Evolutionary conservation across 192 early-diverging fungal species (phyloP).

Genomic region (Powellomyces hirtus): DNA sequence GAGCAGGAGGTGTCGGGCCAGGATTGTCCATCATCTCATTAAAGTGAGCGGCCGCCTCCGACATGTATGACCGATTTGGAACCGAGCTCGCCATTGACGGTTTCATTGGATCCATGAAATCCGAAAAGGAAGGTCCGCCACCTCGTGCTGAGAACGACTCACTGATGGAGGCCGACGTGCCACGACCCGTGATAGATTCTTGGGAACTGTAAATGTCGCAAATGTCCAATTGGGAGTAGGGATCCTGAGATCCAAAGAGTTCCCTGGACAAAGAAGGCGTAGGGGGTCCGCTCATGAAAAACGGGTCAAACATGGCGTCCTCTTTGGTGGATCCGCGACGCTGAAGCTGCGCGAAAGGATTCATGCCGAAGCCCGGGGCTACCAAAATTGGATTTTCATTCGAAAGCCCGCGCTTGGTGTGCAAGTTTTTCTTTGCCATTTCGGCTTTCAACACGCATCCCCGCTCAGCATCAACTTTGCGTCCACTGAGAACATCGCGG

Average conservation of each 20-base stretch:
- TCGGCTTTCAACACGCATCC: conserved; percentile 90
- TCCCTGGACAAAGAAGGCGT: conserved; percentile 18
- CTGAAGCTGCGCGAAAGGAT: conserved; percentile 18
- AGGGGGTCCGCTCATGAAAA: conserved; percentile 13
- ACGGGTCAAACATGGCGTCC: conserved; percentile 15
- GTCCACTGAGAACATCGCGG: conserved; percentile 84
- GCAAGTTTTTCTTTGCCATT: conserved; percentile 99
- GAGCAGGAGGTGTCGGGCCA: conserved; percentile 9
- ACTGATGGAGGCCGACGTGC: conserved; percentile 9
- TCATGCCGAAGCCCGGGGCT: conserved; percentile 11
- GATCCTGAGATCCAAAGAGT: conserved; percentile 17
- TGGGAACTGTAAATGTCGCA: conserved; percentile 16
- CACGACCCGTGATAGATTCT: neutral
- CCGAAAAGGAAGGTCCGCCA: conserved; percentile 4
- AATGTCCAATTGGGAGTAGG: conserved; percentile 13
- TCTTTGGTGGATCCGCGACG: conserved; percentile 27
- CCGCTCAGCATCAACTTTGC: conserved; percentile 85
- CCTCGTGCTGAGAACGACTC: neutral
- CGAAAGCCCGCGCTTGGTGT: conserved; percentile 75
- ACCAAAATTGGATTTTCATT: conserved; percentile 16
- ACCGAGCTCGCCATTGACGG: conserved; percentile 10
- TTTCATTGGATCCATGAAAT: conserved; percentile 10
- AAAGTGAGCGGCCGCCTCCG: conserved; percentile 1
- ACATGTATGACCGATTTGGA: conserved; percentile 8
- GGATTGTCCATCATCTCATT: conserved; percentile 23